A percentile compares a stretch with the other conserved stretches of the same genome.
Evolutionary conservation across 345 rosid genomes (phyloP).

Genomic region (Eucalyptus pauciflora): DNA sequence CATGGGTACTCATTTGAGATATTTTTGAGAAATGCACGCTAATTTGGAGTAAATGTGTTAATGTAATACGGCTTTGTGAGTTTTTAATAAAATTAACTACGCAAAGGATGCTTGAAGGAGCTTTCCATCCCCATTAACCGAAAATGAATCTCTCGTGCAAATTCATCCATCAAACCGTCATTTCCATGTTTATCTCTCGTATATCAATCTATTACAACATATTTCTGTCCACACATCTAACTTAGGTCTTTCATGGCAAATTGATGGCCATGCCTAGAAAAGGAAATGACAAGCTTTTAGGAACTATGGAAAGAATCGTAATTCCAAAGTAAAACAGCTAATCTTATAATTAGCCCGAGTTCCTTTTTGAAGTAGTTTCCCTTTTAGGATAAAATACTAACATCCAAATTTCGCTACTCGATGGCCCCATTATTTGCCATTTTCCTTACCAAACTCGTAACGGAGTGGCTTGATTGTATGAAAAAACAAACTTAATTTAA

Average conservation of each 20-base stretch:
- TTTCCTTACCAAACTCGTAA: neutral
- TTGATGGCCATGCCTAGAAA: no score
- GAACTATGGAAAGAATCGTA: no score
- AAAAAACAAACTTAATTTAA: neutral
- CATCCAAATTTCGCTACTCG: neutral
- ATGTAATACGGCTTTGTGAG: accelerated
- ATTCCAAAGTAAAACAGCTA: no score
- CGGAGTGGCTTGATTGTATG: neutral
- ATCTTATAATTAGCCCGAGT: no score
- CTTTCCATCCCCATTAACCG: neutral
- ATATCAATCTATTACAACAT: neutral
- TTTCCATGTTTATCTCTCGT: neutral
- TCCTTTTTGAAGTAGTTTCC: no score
- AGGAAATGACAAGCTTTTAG: no score
- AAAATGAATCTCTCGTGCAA: neutral
- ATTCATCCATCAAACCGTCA: neutral
- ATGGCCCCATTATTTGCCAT: neutral
- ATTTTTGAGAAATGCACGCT: neutral
- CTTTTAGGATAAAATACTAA: neutral
- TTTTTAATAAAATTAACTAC: neutral
- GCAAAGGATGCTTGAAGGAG: neutral
- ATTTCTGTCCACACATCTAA: neutral
- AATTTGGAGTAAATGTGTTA: neutral
- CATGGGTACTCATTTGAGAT: neutral
- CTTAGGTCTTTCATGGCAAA: neutral